Conservation (phyloP, 306 rosid species). For the Trifolium fragiferum region DNA sequence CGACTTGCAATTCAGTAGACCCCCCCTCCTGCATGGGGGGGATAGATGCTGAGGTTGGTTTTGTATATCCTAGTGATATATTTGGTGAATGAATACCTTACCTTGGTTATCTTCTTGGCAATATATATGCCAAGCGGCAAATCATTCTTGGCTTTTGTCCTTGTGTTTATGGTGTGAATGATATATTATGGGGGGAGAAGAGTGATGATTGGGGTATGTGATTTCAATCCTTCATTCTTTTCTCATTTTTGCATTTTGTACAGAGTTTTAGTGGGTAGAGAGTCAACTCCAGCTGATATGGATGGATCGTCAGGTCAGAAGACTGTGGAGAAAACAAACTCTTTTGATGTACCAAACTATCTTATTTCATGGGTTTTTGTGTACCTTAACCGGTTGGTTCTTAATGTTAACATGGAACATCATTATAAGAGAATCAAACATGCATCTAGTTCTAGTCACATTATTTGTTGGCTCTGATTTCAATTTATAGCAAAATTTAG, state of each 20-base stretch:
- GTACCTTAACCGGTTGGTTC: constrained; percentile 42
- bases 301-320: constrained; percentile 37
- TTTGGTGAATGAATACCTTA: constrained; percentile 31
- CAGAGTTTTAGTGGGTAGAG: constrained; percentile 54
- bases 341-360: constrained; percentile 44
- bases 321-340: constrained; percentile 41
- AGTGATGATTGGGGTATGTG: constrained; percentile 49
- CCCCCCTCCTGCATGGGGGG: constrained; percentile 35
- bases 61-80: constrained; percentile 47
- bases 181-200: constrained; percentile 47
- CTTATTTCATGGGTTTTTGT: constrained; percentile 41
- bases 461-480: constrained; percentile 13
- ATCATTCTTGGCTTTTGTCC: constrained; percentile 96
- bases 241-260: constrained; percentile 65
- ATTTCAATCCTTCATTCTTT: constrained; percentile 54
- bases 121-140: constrained; percentile 76
- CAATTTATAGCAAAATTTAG: not conserved
- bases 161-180: constrained; percentile 55
- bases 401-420: constrained; percentile 44
- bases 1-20: constrained; percentile 79
- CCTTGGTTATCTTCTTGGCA: constrained; percentile 69
- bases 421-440: constrained; percentile 38
- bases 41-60: constrained; percentile 57
- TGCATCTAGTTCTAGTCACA: constrained; percentile 30
- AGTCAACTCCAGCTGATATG: constrained; percentile 52